A percentile compares a stretch with the other conserved stretches of the same genome.
These are phyloP conservation scores for Dactylellina sp. DNA, from an alignment of 2,329 filamentous ascomycete genomes.

Conservation along the genomic window DNA sequence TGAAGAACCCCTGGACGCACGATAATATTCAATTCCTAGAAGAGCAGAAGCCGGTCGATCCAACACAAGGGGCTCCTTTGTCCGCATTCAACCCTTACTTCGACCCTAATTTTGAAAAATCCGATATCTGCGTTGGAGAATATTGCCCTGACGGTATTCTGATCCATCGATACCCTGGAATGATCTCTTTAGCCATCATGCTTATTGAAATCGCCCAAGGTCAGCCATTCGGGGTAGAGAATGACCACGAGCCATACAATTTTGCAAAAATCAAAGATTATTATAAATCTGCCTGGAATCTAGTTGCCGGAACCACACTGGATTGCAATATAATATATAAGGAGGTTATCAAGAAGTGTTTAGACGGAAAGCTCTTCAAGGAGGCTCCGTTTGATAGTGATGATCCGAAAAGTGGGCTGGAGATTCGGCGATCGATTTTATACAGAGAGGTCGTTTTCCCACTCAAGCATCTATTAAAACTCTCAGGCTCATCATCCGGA, in stretches of 20 bases:
- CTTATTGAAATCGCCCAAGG: constrained; percentile 47
- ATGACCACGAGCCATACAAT: constrained; percentile 17
- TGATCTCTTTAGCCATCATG: constrained; percentile 37
- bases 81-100: constrained; percentile 40
- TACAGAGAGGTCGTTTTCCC: constrained; percentile 44
- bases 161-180: constrained; percentile 41
- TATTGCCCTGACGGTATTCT: constrained; percentile 35
- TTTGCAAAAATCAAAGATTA: constrained; percentile 24
- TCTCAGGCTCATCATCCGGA: constrained; percentile 1
- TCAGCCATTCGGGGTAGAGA: constrained; percentile 11
- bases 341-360: constrained; percentile 45
- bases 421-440: constrained; percentile 41
- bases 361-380: constrained; percentile 39
- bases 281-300: constrained; percentile 39
- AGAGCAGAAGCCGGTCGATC: constrained; percentile 14
- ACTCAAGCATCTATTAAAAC: constrained; percentile 31
- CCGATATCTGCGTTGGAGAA: not conserved
- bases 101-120: constrained; percentile 25
- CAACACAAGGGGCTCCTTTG: not conserved
- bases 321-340: constrained; percentile 51
- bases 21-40: constrained; percentile 50
- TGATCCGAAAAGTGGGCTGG: constrained; percentile 26
- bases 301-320: constrained; percentile 10
- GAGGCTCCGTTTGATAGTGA: constrained; percentile 36
- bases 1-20: constrained; percentile 51